Evolutionary conservation across 495 filamentous ascomycete genomes (phyloP), one percentile per base, ranked within the genome.

Genomic region (Hypoxylon lienhwacheense): DNA sequence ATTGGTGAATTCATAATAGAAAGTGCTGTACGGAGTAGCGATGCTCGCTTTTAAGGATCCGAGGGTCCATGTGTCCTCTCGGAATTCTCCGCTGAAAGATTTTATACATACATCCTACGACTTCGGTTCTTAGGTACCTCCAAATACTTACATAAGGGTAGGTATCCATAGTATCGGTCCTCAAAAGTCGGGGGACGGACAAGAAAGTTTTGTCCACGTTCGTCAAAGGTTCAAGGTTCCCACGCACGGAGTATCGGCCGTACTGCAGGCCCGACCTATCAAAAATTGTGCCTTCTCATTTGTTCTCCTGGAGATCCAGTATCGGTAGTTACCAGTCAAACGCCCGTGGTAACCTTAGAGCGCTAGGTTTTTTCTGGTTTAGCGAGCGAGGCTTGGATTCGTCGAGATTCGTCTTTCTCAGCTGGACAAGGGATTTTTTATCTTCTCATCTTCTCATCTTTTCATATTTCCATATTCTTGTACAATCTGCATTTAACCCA

Each of bases 311-410:
- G 6, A 21, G 36, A 25, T 40, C 36, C 31, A 17, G 32, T 12
- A 33, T 53, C 47, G 55, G 55, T 43, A 47, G 47, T 52, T 41
- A 19, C 22, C 21, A 19, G 22, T 25, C 10, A 31, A 25, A 41
- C 32, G 5, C 8, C 55, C 55, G 37, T 45, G 48, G 36, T 52
- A 53, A 11, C 16, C 20, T 10, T 16, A 8, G 15, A 2, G 12
- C 0, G 16, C 34, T 53, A 52, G 17, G 28, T 33, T 42, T 19
- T 7, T 26, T 43, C 15, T 1, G 47, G 42, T 5, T 26, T 55
- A 55, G 52, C 14, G 36, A 10, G 17, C 15, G 58, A 56, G 58
- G 58, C 58, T 61, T 55, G 44, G 58, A 52, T 47, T 26, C 50
- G 16, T 44, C n/a, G 20, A 29, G 14, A 17, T 52, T 33, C 14